Base-by-base conservation (phyloP, 805 yeast genomes). In the Starmerella apis region DNA sequence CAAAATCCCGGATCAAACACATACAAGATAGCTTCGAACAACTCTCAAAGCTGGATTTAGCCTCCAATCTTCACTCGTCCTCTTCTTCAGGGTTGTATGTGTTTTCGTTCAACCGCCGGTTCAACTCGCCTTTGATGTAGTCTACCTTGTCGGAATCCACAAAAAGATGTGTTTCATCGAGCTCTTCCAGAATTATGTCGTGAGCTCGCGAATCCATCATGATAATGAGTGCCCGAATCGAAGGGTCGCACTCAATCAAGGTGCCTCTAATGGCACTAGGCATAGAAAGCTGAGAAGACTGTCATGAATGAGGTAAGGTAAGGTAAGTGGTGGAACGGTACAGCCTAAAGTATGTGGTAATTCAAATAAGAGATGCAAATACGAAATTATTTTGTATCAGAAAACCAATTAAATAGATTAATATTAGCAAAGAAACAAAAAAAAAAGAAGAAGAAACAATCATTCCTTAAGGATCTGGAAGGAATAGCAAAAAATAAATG, bases 111-210 rank as follows among this genome's bases (percentile, higher is more conserved):
- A 90, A 70, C 53, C 86, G 67, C 53, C 78, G 68, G 62, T 84
- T 86, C 56, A 90, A 73, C 64, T 90, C 95, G 47, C 67, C 70
- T 58, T 87, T 90, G 44, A 90, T 80, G 61, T 71, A 79, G 22
- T 78, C 81, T 2, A 90, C 84, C 66, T 81, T 83, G 33, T 77
- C 75, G 28, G 81, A 82, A 57, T 85, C 90, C 25, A 90, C 82
- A 53, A 92, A 70, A 18, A 90, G 66, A 65, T 92, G 97, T 1
- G 92, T 85, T 42, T 88, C 96, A 63, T 92, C 97, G 37, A 90
- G 72, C 59, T 92, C 97, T 65, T 77, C 80, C 19, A 79, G 65
- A 4, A 79, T 76, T 30, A 92, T 81, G 57, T 87, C 94, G 51
- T 85, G 82, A 32, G 73, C 68, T 24, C 78, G 77, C 0, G 86